Base-by-base conservation (phyloP, 2,329 filamentous ascomycete genomes). In the Penicillium expansum region DNA sequence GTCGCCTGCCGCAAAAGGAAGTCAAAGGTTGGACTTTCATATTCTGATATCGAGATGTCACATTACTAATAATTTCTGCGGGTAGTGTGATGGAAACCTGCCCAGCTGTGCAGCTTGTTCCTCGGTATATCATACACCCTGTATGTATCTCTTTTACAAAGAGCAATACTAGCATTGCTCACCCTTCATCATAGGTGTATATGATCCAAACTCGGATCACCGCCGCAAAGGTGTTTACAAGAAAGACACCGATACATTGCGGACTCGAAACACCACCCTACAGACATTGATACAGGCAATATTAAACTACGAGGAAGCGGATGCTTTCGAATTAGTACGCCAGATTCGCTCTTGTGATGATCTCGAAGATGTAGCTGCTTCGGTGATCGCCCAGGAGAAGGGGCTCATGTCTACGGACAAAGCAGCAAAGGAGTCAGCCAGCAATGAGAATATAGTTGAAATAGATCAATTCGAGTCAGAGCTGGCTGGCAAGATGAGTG, bases 211-310 rank as follows among this genome's bases (percentile, higher is more conserved):
- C 71, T 96, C 92, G 57, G 94, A 99, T 73, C 92, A 97, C 73
- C 89, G 94, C 48, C 88, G 94, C 49, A 97, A 97, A 74, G 94
- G 94, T 58, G 94, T 97, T 48, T 97, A 97, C 74, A 92, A 93
- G 69, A 92, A 96, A 75, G 94, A 96, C 74, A 86, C 89, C 24
- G 92, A 96, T 73, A 91, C 85, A 69, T 83, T 93, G 72, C 95
- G 95, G 77, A 92, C 92, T 22, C 86, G 86, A 61, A 91, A 88
- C 68, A 90, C 91, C 35, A 97, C 93, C 1, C 79, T 97, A 54
- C 91, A 97, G 72, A 92, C 92, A n/a, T 80, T 97, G 37, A 86
- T 97, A 60, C 91, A 97, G 69, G 92, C 93, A 47, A 91, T 99
- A 49, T 80, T 97, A 49, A 97, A 96, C 73, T 92, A 90, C 44